Percentiles rank a stretch among this genome's conserved stretches.
Evolutionary conservation across 257 asterid genomes (phyloP).

Genomic region (Scutellaria minor): DNA sequence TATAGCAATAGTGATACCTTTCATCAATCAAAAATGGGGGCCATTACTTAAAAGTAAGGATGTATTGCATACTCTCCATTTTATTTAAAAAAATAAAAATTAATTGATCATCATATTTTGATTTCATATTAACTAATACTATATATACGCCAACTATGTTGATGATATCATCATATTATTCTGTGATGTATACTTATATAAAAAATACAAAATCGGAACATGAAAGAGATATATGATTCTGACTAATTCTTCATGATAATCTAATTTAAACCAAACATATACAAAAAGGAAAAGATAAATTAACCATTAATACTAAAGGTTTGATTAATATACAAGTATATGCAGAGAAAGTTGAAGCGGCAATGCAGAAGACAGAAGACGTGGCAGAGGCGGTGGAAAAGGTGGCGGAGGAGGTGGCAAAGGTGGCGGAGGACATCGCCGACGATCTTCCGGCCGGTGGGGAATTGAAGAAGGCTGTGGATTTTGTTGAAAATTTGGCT

Average conservation of each 20-base stretch:
- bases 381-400: conserved; percentile 62
- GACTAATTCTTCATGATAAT: too few relatives aligned
- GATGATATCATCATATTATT: too few relatives aligned
- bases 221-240: too few relatives aligned
- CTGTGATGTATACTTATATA: too few relatives aligned
- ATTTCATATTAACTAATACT: too few relatives aligned
- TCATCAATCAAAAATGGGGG: conserved; percentile 46
- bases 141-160: too few relatives aligned
- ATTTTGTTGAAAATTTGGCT: conserved; percentile 55
- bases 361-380: conserved; percentile 55
- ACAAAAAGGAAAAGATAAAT: too few relatives aligned
- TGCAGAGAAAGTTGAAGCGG: conserved; percentile 48
- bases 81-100: background rate
- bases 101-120: too few relatives aligned
- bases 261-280: too few relatives aligned
- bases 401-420: conserved; percentile 58
- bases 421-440: conserved; percentile 56
- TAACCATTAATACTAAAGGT: too few relatives aligned
- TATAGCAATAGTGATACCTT: conserved; percentile 41
- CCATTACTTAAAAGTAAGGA: conserved; percentile 39
- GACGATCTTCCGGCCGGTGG: conserved; percentile 56
- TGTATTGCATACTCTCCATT: background rate
- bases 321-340: background rate
- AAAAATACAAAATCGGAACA: too few relatives aligned
- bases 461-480: conserved; percentile 41